phyloP scores from a whole-genome alignment of 2,329 filamentous ascomycete genomes.

The Calycina herbarum region DNA sequence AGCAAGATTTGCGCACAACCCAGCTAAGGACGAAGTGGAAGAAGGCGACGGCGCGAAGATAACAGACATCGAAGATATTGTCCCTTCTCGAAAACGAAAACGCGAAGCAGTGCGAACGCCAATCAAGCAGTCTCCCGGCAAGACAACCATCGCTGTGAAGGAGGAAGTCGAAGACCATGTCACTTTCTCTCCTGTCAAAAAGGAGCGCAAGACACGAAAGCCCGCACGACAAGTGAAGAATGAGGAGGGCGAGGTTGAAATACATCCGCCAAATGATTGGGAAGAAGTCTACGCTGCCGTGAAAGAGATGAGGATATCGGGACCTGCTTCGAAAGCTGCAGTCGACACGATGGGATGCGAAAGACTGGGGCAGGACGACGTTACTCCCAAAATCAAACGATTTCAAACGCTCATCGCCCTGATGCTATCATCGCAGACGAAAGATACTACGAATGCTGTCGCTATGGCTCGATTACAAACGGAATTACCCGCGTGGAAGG shows the following conservation, averaged over 20 bases:
- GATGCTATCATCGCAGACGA: slow-evolving; percentile 74
- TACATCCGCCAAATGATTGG: slow-evolving; percentile 76
- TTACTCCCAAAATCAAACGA: slow-evolving; percentile 53
- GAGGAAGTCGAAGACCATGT: slow-evolving; percentile 41
- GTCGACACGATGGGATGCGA: slow-evolving; percentile 99
- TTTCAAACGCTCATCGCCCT: slow-evolving; percentile 69
- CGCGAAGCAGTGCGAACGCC: slow-evolving; percentile 39
- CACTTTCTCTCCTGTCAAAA: slow-evolving; percentile 33
- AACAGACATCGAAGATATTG: slow-evolving; percentile 59
- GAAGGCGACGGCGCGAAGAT: slow-evolving; percentile 14
- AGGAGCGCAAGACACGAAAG: slow-evolving; percentile 43
- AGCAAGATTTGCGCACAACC: slow-evolving; percentile 47
- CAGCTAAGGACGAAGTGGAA: slow-evolving; percentile 29
- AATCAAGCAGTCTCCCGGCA: slow-evolving; percentile 27
- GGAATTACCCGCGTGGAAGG: slow-evolving; percentile 48
- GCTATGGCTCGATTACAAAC: slow-evolving; percentile 67
- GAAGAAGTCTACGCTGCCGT: slow-evolving; percentile 76
- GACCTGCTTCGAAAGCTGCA: slow-evolving; percentile 68
- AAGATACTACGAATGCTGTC: slow-evolving; percentile 69
- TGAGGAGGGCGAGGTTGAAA: slow-evolving; percentile 40
- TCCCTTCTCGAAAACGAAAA: slow-evolving; percentile 49
- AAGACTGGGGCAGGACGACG: slow-evolving; percentile 60
- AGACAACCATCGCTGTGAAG: slow-evolving; percentile 41
- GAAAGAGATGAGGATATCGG: slow-evolving; percentile 68
- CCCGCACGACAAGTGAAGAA: slow-evolving; percentile 48